Conservation (phyloP, 1,284 basidiomycete species). For the Cystobasidium slooffiae region DNA sequence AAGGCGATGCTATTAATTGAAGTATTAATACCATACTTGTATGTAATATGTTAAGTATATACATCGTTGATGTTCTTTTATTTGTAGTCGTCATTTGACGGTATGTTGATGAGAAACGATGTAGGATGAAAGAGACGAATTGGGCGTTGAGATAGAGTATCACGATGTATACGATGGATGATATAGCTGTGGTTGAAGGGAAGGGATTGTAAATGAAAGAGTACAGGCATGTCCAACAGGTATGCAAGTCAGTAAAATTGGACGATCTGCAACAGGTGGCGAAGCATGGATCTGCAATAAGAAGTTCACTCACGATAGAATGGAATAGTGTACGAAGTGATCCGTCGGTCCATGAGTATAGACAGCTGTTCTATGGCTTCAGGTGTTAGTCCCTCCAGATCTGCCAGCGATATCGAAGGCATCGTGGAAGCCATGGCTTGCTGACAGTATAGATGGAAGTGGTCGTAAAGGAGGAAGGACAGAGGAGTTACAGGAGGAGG, state of each 20-base stretch:
- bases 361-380: not conserved
- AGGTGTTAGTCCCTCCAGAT: not conserved
- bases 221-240: not conserved
- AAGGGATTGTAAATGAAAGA: not conserved
- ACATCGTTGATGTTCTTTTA: constrained; percentile 2
- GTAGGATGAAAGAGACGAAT: not conserved
- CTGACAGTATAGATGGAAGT: not conserved
- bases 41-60: constrained; percentile 22
- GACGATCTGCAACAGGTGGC: not conserved
- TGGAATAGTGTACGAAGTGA: constrained; percentile 4
- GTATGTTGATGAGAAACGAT: constrained; percentile 8
- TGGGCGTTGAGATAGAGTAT: constrained; percentile 16
- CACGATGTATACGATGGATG: constrained; percentile 7
- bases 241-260: not conserved
- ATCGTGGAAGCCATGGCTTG: not conserved
- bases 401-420: not conserved
- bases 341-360: not conserved
- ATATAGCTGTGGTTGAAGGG: not conserved
- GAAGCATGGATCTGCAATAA: not conserved
- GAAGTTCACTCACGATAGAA: constrained; percentile 6
- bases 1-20: constrained; percentile 11
- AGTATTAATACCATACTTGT: constrained; percentile 12
- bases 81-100: constrained; percentile 36
- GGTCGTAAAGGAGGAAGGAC: not conserved
- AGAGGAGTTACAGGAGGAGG: not conserved